Percentiles rank a stretch among this genome's conserved stretches.
Conservation (phyloP, 1,139 yeast species). For the Casaregolazyma lundiana region DNA sequence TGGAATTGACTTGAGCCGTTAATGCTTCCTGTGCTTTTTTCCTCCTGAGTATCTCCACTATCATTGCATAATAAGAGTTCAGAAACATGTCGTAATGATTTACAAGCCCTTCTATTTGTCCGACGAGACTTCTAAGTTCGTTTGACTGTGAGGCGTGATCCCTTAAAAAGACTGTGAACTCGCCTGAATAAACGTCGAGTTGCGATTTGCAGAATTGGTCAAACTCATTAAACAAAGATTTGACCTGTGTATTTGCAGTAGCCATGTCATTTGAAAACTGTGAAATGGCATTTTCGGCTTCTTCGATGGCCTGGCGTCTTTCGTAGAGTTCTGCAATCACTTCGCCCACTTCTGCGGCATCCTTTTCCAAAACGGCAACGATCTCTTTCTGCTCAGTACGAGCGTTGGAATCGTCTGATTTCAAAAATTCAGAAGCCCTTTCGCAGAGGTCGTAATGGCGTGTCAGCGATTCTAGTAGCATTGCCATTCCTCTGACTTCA, state of each 20-base stretch:
- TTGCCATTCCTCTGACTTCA: conserved; percentile 67
- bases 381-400: conserved; percentile 29
- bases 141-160: conserved; percentile 19
- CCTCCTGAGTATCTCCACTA: conserved; percentile 50
- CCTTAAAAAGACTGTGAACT: conserved; percentile 16
- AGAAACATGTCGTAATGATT: conserved; percentile 47
- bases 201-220: conserved; percentile 24
- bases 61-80: conserved; percentile 45
- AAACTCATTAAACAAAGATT: conserved; percentile 21
- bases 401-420: conserved; percentile 17
- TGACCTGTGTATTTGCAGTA: conserved; percentile 19
- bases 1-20: conserved; percentile 37
- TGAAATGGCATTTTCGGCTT: conserved; percentile 21
- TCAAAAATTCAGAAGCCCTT: conserved; percentile 30
- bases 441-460: conserved; percentile 78
- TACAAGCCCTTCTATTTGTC: conserved; percentile 34
- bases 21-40: conserved; percentile 38
- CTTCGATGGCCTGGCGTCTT: conserved; percentile 25
- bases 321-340: conserved; percentile 33
- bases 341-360: conserved; percentile 37
- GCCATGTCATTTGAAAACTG: conserved; percentile 21
- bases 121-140: conserved; percentile 28
- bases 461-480: conserved; percentile 64
- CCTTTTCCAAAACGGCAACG: conserved; percentile 34
- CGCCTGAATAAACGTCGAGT: conserved; percentile 20